These are phyloP conservation scores for Myxozyma geophila DNA, from an alignment of 805 yeast species.

Conservation along the genomic window DNA sequence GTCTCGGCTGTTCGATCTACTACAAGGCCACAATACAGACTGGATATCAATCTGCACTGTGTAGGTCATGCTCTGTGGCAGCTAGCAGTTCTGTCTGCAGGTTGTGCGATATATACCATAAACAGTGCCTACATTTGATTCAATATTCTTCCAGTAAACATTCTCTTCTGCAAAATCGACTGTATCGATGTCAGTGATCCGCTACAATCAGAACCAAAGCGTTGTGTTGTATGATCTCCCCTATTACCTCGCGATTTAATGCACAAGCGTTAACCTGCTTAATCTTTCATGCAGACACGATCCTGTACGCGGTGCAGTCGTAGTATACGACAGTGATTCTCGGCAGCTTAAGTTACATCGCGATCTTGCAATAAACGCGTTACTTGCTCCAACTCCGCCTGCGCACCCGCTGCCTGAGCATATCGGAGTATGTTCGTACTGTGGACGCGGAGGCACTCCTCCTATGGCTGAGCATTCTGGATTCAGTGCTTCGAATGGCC, in stretches of 20 bases:
- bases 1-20: no score
- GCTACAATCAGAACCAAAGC: constrained; percentile 27
- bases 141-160: neutral
- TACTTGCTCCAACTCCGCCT: neutral
- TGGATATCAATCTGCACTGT: no score
- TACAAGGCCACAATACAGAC: no score
- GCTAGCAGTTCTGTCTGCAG: no score
- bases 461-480: neutral
- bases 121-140: neutral
- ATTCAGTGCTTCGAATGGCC: neutral
- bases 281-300: constrained; percentile 20
- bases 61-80: no score
- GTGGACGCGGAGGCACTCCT: constrained; percentile 21
- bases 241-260: neutral
- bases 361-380: constrained; percentile 9
- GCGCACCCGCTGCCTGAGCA: constrained; percentile 1
- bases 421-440: constrained; percentile 13
- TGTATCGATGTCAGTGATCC: constrained; percentile 29
- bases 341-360: constrained; percentile 31
- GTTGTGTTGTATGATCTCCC: constrained; percentile 27
- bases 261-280: neutral
- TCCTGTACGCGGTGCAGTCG: constrained; percentile 31
- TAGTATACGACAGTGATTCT: constrained; percentile 28
- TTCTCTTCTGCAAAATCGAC: neutral
- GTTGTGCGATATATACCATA: neutral